Evolutionary conservation across 768 basidiomycete species (phyloP).

Genomic region (Mycena crocata): DNA sequence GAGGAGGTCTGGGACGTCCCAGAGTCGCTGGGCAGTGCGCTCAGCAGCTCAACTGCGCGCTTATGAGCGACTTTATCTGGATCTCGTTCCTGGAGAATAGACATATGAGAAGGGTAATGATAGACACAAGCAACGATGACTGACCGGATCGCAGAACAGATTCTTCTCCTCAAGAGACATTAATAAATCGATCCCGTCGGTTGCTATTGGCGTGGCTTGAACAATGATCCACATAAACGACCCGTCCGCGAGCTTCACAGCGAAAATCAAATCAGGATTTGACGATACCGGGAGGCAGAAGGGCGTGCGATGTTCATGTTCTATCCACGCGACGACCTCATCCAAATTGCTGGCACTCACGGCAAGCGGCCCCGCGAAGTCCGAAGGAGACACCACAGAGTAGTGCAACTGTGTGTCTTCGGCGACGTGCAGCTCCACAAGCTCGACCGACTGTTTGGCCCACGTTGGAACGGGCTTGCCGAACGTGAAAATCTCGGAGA

Average conservation of each 20-base stretch:
- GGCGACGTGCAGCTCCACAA: constrained; percentile 48
- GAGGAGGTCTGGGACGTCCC: too few species aligned
- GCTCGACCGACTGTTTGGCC: constrained; percentile 50
- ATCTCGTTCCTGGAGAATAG: neutral
- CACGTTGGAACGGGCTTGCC: constrained; percentile 47
- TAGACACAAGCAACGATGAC: too few species aligned
- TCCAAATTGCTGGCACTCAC: constrained; percentile 49
- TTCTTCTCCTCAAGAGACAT: neutral
- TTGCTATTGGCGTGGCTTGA: constrained; percentile 45
- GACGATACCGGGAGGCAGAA: constrained; percentile 54
- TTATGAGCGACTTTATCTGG: neutral
- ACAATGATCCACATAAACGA: constrained; percentile 55
- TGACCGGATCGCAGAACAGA: neutral
- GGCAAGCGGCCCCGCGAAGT: constrained; percentile 47
- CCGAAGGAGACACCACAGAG: constrained; percentile 37
- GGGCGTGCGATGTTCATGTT: constrained; percentile 43
- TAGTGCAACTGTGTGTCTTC: constrained; percentile 39
- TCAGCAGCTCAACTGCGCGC: constrained; percentile 5
- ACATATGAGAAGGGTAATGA: too few species aligned
- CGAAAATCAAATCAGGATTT: constrained; percentile 57
- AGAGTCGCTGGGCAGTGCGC: neutral
- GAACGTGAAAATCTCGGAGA: constrained; percentile 51
- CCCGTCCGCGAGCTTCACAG: constrained; percentile 49
- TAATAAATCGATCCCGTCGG: constrained; percentile 2
- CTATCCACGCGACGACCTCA: constrained; percentile 50